Evolutionary conservation across 371 early-diverging fungal genomes (phyloP).

Genomic region (Zancudomyces culisetae): DNA sequence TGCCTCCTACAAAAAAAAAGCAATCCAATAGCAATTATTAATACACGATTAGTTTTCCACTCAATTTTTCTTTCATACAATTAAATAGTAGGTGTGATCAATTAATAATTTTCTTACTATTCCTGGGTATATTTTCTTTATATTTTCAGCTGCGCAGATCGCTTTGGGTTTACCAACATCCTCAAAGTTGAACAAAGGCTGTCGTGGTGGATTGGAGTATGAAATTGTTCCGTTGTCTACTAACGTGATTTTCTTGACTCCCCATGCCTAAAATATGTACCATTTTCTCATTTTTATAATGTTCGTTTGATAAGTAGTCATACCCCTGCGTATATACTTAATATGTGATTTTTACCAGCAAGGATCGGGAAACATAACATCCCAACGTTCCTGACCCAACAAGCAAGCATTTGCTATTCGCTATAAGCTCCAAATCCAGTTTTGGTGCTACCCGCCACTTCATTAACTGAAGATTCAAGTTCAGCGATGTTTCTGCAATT

Average conservation of each 20-base stretch:
- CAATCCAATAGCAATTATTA: too few relatives aligned
- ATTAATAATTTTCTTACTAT: slow-evolving; percentile 5
- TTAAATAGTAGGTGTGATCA: slow-evolving; percentile 22
- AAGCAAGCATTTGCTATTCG: slow-evolving; percentile 53
- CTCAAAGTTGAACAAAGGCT: slow-evolving; percentile 75
- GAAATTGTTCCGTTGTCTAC: slow-evolving; percentile 83
- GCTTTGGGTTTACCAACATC: slow-evolving; percentile 76
- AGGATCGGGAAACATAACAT: slow-evolving; percentile 64
- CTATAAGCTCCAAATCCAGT: slow-evolving; percentile 60
- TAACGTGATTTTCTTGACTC: slow-evolving; percentile 77
- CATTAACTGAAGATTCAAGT: slow-evolving; percentile 88
- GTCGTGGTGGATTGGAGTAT: slow-evolving; percentile 87
- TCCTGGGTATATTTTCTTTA: slow-evolving; percentile 51
- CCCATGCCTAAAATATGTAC: slow-evolving; percentile 58
- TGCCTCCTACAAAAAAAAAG: too few relatives aligned
- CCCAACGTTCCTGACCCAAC: slow-evolving; percentile 94
- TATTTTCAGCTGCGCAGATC: slow-evolving; percentile 52
- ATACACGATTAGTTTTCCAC: background rate
- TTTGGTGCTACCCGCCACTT: slow-evolving; percentile 79
- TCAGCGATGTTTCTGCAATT: slow-evolving; percentile 71
- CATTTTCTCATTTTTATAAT: too few relatives aligned
- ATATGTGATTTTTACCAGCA: slow-evolving; percentile 25
- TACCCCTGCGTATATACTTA: slow-evolving; percentile 8
- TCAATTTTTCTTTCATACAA: background rate
- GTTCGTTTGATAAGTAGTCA: background rate